Base-by-base conservation (phyloP, 495 filamentous ascomycete genomes). In the Penicillium cinerascens region DNA sequence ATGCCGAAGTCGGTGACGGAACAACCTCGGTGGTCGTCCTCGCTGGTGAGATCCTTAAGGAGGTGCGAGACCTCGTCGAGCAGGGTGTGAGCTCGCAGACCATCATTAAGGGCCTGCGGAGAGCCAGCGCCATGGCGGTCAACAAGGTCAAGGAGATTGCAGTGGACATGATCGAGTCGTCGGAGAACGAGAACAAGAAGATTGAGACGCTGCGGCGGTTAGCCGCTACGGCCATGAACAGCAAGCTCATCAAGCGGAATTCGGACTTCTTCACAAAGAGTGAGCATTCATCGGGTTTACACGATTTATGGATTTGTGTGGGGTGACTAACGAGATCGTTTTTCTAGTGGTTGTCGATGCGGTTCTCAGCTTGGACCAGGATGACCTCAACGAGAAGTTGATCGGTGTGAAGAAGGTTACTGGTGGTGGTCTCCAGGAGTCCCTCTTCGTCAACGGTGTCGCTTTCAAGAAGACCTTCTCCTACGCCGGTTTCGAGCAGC, bases 391-490 rank as follows among this genome's bases (percentile, higher is more conserved):
- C 75, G 93, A 97, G 67, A 97, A 91, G 68, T 83, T 97, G 69
- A 97, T 98, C 61, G 93, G 93, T 60, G 82, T 97, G 67, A 98
- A 98, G 78, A 96, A 96, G 74, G 87, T 97, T 52, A 92, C 92
- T 44, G 93, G 93, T 67, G 93, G 93, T 73, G 95, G 91, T 42
- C 83, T 98, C 17, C 92, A 96, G 65, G 93, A 98, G 67, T 96
- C 92, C 8, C 83, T 97, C 29, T 98, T 97, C 75, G 87, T 98
- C 59, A 92, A 98, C 69, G 93, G 93, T 66, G 93, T 98, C 41
- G 92, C 93, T 33, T 98, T 98, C 79, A 98, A 98, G 81, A 98
- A 98, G 79, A 98, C 93, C 39, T 98, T 98, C 75, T 91, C 93
- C 36, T 98, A 98, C 67, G 93, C 93, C 61, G 93, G 93, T 60